phyloP scores from a whole-genome alignment of 2,329 filamentous ascomycete genomes.

The Cladorrhinum sp. region DNA sequence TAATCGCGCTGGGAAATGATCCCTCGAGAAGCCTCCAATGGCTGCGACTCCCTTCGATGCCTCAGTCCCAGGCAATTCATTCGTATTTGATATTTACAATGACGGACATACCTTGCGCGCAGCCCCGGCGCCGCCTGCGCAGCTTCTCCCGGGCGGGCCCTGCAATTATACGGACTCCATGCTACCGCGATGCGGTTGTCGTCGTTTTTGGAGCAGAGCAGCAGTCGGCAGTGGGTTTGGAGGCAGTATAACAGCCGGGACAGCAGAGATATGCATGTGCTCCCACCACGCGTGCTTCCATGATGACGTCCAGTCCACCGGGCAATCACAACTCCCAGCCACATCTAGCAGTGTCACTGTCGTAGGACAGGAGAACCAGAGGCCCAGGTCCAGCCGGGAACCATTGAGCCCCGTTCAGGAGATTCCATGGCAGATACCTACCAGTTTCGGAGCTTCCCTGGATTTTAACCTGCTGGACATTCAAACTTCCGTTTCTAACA shows the following conservation, averaged over 20 bases:
- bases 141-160: constrained; percentile 46
- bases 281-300: constrained; percentile 62
- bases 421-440: constrained; percentile 39
- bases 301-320: constrained; percentile 43
- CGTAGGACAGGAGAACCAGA: constrained; percentile 51
- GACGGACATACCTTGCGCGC: constrained; percentile 38
- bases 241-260: constrained; percentile 27
- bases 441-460: constrained; percentile 36
- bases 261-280: constrained; percentile 57
- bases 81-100: constrained; percentile 54
- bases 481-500: constrained; percentile 19
- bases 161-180: constrained; percentile 58
- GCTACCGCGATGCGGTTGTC: constrained; percentile 57
- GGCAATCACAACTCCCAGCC: constrained; percentile 9
- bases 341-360: constrained; percentile 11
- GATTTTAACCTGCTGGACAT: constrained; percentile 38
- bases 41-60: constrained; percentile 49
- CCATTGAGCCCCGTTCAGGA: constrained; percentile 53
- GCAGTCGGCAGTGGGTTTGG: constrained; percentile 30
- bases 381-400: constrained; percentile 45
- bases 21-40: constrained; percentile 43
- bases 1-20: constrained; percentile 34
- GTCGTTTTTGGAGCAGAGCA: constrained; percentile 54
- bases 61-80: constrained; percentile 41
- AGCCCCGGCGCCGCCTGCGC: constrained; percentile 14